A percentile compares a stretch with the other conserved stretches of the same genome.
Conservation (phyloP, 768 basidiomycete species). For the Thelephora ganbajun region DNA sequence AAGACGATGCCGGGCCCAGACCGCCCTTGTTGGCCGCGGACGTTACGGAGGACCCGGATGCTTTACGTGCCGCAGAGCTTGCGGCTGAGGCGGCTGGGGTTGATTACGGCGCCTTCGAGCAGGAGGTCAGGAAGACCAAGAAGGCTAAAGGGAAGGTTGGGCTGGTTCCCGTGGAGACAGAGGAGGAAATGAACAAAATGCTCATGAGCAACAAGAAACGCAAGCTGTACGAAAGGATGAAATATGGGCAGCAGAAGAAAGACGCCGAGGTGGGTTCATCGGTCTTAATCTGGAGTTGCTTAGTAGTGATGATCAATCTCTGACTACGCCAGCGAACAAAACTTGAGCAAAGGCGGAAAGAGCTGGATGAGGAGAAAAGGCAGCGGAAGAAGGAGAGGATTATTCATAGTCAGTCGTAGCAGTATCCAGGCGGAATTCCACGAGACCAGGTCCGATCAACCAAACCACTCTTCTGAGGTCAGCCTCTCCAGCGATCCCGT, state of each 20-base stretch:
- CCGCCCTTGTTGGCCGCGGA: constrained; percentile 19
- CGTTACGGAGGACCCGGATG: constrained; percentile 41
- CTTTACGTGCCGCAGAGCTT: constrained; percentile 76
- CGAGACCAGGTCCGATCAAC: neutral
- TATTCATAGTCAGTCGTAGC: neutral
- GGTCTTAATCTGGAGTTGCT: neutral
- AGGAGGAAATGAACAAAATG: constrained; percentile 93
- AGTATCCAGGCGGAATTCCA: neutral
- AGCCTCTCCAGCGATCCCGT: neutral
- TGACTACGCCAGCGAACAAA: constrained; percentile 11
- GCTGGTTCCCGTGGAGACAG: constrained; percentile 21
- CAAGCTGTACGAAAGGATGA: constrained; percentile 90
- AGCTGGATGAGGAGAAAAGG: constrained; percentile 16
- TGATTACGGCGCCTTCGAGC: constrained; percentile 68
- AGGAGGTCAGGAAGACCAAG: constrained; percentile 53
- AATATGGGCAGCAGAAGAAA: constrained; percentile 69
- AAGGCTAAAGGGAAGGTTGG: constrained; percentile 18
- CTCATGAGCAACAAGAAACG: constrained; percentile 93
- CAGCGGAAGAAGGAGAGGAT: constrained; percentile 10
- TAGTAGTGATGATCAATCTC: constrained; percentile 6
- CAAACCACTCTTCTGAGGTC: neutral
- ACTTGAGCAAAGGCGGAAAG: constrained; percentile 14
- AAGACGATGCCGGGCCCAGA: constrained; percentile 14
- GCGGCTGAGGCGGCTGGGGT: constrained; percentile 83
- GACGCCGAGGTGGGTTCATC: constrained; percentile 53